Evolutionary conservation across 257 asterid species (phyloP), one percentile per base, ranked within the genome.

Genomic region (Fraxinus anomala): DNA sequence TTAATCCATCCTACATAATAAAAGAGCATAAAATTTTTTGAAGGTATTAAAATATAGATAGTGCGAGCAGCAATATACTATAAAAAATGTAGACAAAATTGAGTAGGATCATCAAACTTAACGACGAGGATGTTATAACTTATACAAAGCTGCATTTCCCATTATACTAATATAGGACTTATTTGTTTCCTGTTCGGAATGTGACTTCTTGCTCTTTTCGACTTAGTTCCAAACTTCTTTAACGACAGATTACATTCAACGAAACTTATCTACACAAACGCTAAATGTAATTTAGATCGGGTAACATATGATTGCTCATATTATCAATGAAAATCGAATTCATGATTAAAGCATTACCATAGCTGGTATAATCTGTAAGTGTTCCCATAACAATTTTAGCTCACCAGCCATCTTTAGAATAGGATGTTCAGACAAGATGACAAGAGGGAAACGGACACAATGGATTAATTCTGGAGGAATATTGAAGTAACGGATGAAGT

Each of bases 1-100:
- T 63, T 63, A 24, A 21, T 24, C 47, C 31, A 61, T 59, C 44
- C 56, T 24, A 76, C 66, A 80, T 16, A 66, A 42, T 24, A 69
- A 23, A 24, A 24, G 69, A 42, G 31, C 30, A 39, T 6, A 77
- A 16, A 63, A 44, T 3, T 47, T 49, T 5, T 24, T 1, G 63
- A 75, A 10, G 59, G 10, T 39, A 63, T 67, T 33, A 77, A 73
- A 69, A 77, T 76, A 21, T 19, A 19, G 68, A 54, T 73, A 40
- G 21, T 4, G 33, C 14, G 0, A n/a, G 66, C 66, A 56, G 66
- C 26, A 56, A 56, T n/a, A 56, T 21, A 5, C 26, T 1, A 17
- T 8, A 7, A 11, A n/a, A 59, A n/a, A 59, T n/a, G 31, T 21
- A 59, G 31, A 59, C 11, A 59, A n/a, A 56, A 0, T 23, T 14